Base-by-base conservation (phyloP, 2,329 filamentous ascomycete genomes). In the Sordariomycetes sp. region DNA sequence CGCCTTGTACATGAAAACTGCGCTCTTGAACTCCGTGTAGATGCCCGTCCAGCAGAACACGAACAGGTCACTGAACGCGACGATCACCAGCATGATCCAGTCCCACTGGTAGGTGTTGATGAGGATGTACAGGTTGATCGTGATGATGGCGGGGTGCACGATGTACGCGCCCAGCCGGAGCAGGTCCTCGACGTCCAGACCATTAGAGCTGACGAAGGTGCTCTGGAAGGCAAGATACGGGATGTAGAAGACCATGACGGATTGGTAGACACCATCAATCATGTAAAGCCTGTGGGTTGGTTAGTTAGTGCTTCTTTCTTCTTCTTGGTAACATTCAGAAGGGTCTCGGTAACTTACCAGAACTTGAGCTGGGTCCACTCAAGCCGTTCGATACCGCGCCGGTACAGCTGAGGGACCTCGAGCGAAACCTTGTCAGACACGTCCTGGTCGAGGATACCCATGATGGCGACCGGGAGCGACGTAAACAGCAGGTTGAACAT, bases 71-170 rank as follows among this genome's bases (percentile, higher is more conserved):
- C 90, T 96, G 69, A 97, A 80, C 25, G 73, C 72, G 55, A 95
- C 86, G 61, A 96, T 86, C 59, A 96, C 75, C 24, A 91, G 72
- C 72, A 95, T 95, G 65, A 99, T 77, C 92, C 92, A 99, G 69
- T 99, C 94, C 94, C 94, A 99, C 60, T 92, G 84, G 70, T 96
- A 97, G 1, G 89, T 95, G 72, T 99, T 99, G 74, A 97, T 84
- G 62, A 99, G 76, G 63, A 99, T 89, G 74, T 97, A 99, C 59
- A 86, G 75, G 70, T 99, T 99, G 76, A 96, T 95, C 48, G 89
- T 86, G 63, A 95, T 74, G 59, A 99, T 85, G 7, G 89, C 85
- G 15, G 89, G 87, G 58, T 89, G 89, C 2, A 85, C 90, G 64
- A 96, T 83, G 69, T 94, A 95, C 56, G 89, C 81, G 65, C 94